A percentile compares a stretch with the other conserved stretches of the same genome.
phyloP scores from a whole-genome alignment of 2,329 filamentous ascomycete species.

The Fusarium fujikuroi region DNA sequence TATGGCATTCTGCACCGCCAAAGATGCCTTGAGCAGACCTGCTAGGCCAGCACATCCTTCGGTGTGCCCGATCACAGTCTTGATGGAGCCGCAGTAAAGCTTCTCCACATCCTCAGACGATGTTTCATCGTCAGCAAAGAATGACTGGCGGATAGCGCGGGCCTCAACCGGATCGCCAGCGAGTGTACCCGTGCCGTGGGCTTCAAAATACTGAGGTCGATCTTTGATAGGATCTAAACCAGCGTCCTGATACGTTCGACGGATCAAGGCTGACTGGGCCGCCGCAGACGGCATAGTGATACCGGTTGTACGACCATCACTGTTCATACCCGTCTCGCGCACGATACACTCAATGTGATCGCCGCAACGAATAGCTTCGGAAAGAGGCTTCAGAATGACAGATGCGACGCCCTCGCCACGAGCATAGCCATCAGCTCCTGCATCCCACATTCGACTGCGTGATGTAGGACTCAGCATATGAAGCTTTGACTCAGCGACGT shows the following conservation, averaged over 20 bases:
- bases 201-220: constrained; percentile 9
- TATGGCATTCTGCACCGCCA: not conserved
- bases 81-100: constrained; percentile 5
- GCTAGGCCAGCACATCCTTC: constrained; percentile 4
- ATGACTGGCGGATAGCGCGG: not conserved
- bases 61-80: not conserved
- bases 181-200: not conserved
- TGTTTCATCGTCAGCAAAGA: not conserved
- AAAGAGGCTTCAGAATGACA: constrained; percentile 17
- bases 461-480: constrained; percentile 50
- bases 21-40: not conserved
- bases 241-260: constrained; percentile 2
- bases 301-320: not conserved
- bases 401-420: constrained; percentile 19
- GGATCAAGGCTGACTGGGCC: not conserved
- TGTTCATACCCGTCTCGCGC: constrained; percentile 2
- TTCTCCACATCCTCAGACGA: not conserved
- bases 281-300: constrained; percentile 2
- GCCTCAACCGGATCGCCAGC: constrained; percentile 5
- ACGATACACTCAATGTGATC: constrained; percentile 55
- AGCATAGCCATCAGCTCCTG: constrained; percentile 13
- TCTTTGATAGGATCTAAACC: not conserved
- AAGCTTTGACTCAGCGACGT: constrained; percentile 51
- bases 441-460: constrained; percentile 24
- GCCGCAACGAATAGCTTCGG: constrained; percentile 51